phyloP scores from a whole-genome alignment of 768 basidiomycete genomes.

The Rhizopogon vulgaris region DNA sequence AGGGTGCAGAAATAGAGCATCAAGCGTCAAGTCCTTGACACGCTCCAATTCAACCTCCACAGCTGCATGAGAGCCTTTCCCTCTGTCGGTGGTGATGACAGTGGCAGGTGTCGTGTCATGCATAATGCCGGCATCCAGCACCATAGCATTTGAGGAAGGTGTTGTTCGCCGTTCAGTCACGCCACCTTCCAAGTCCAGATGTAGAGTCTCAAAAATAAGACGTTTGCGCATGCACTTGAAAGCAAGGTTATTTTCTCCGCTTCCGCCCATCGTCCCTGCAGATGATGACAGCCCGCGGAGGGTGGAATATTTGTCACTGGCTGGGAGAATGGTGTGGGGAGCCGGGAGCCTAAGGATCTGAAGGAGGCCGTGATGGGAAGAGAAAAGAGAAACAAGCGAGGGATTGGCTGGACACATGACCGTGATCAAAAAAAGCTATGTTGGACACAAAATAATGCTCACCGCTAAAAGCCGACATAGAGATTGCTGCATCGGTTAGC shows the following conservation, averaged over 20 bases:
- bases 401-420: constrained; percentile 54
- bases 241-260: constrained; percentile 94
- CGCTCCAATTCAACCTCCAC: constrained; percentile 42
- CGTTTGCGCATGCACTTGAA: constrained; percentile 90
- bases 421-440: constrained; percentile 6
- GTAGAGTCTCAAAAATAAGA: constrained; percentile 86
- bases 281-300: constrained; percentile 73
- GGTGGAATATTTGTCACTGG: constrained; percentile 77
- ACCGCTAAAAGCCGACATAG: constrained; percentile 78
- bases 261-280: constrained; percentile 44
- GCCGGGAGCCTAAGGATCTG: constrained; percentile 73
- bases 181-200: constrained; percentile 83
- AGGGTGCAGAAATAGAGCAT: constrained; percentile 4
- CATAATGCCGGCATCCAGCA: constrained; percentile 11
- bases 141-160: constrained; percentile 28
- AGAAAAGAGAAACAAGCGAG: constrained; percentile 66
- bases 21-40: constrained; percentile 6
- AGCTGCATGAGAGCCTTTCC: constrained; percentile 26
- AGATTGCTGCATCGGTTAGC: constrained; percentile 71
- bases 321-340: constrained; percentile 64
- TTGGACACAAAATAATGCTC: constrained; percentile 18
- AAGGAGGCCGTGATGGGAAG: constrained; percentile 82
- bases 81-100: constrained; percentile 2
- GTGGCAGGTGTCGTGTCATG: constrained; percentile 6
- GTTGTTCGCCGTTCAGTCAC: constrained; percentile 69